Evolutionary conservation across 2,329 filamentous ascomycete genomes (phyloP).

Genomic region (Phialophora macrospora): DNA sequence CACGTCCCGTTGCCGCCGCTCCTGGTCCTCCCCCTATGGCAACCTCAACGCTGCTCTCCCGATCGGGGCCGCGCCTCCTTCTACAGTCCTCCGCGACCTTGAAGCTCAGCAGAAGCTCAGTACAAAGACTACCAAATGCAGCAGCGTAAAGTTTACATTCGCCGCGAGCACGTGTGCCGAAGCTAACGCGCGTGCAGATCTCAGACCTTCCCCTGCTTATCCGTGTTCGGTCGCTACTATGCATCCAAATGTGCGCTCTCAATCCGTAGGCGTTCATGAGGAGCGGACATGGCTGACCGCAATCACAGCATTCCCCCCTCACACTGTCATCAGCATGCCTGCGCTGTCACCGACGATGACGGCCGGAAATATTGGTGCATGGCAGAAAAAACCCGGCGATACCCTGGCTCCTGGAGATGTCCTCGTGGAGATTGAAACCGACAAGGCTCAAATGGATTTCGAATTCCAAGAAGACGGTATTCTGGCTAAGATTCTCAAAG

Average conservation of each 20-base stretch:
- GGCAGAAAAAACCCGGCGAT: conserved; percentile 98
- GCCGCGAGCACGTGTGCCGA: neutral
- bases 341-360: conserved; percentile 98
- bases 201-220: conserved; percentile 55
- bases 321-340: conserved; percentile 96
- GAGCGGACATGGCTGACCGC: conserved; percentile 34
- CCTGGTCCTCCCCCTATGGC: conserved; percentile 57
- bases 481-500: conserved; percentile 90
- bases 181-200: conserved; percentile 31
- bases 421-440: conserved; percentile 96
- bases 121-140: conserved; percentile 51
- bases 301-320: conserved; percentile 79
- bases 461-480: conserved; percentile 99
- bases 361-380: conserved; percentile 90
- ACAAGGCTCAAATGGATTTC: conserved; percentile 99
- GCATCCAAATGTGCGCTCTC: conserved; percentile 66
- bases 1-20: conserved; percentile 19
- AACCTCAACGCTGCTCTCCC: conserved; percentile 55
- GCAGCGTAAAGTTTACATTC: conserved; percentile 45
- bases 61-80: conserved; percentile 51
- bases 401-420: conserved; percentile 87
- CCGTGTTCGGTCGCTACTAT: conserved; percentile 69
- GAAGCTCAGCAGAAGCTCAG: conserved; percentile 50
- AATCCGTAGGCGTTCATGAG: conserved; percentile 14
- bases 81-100: conserved; percentile 46